Evolutionary conservation across 2,329 filamentous ascomycete species (phyloP), one percentile per base, ranked within the genome.

Genomic region (Dothideomycetes sp.): DNA sequence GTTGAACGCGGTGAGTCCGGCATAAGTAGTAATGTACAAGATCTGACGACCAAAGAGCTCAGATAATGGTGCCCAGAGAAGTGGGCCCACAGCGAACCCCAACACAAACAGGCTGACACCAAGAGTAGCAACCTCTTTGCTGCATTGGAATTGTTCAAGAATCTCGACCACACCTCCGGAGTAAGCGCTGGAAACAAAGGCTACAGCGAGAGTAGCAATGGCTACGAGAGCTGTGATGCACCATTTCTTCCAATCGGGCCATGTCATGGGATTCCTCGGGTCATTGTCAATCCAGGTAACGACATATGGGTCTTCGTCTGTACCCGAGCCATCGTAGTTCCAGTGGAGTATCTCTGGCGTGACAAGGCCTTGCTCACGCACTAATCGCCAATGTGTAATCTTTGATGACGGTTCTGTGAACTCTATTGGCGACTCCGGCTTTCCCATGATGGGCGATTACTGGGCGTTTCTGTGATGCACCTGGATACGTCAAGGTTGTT

Each of bases 161-260:
- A 84, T 66, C 36, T 75, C 61, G 7, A 48, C 41, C 11, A 77
- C 55, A 34, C 74, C 75, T 10, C 75, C 75, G 3, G 73, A 74
- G 56, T 76, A 83, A 22, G 80, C 80, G 1, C 77, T 80, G 14
- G 78, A 82, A 39, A 76, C 74, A 49, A 87, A 81, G 3, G 82
- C 67, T 19, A 85, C 79, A 19, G 63, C 79, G 32, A 87, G 67
- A 1, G 79, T 81, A 11, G 81, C 75, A 19, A 81, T 50, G 10
- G 81, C 79, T 41, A 80, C 73, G 31, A 80, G 55, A 38, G 73
- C 52, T 2, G 78, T 81, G 46, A 81, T 73, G 19, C 56, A 54
- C 81, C 81, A 86, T 62, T 84, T 84, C 58, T 70, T 72, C 19
- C 52, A 40, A 2, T 52, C 43, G 8, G 69, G 60, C 12, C 22